Evolutionary conservation across 371 early-diverging fungal species (phyloP), one percentile per base, ranked within the genome.

Genomic region (Apophysomyces trapeziformis): DNA sequence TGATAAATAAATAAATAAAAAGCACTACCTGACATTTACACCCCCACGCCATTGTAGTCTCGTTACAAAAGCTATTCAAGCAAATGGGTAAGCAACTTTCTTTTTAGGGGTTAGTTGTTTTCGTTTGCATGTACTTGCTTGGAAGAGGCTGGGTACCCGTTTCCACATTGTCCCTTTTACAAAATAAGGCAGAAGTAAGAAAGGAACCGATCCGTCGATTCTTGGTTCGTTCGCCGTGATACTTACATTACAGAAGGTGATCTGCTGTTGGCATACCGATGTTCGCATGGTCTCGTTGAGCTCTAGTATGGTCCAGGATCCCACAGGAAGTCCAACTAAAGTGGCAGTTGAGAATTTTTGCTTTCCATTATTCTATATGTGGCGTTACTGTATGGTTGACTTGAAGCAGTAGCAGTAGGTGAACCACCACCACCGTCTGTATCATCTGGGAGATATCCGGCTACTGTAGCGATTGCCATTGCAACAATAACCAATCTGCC

Each of bases 251-350:
- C 68, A 68, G 39, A 68, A 68, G 16, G 32, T 50, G 26, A 21
- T 47, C 38, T 68, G 68, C 45, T 68, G 57, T 21, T 60, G 35
- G 26, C 68, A 68, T 35, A 64, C 54, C 16, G 57, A 43, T 1
- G 50, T 39, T 60, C 64, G 13, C 13, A n/a, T 16, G 4, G 41
- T 50, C 4, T 60, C 64, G 54, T 64, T 60, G 4, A 68, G 60
- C 38, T 68, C 45, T 47, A 64, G 45, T 45, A 68, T 68, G 2
- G 68, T 64, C 68, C 68, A 68, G 32, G 43, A 59, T 11, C 61
- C 56, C 16, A 68, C 56, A 6, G 68, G 68, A 8, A 68, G 45
- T 13, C 57, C 63, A n/a, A 68, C 67, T 67, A 44, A 57, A 36
- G 59, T 54, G 60, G 60, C 21, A 21, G 8, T 50, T 21, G 54